Evolutionary conservation across 495 filamentous ascomycete species (phyloP).

Genomic region (Tuber aestivum): DNA sequence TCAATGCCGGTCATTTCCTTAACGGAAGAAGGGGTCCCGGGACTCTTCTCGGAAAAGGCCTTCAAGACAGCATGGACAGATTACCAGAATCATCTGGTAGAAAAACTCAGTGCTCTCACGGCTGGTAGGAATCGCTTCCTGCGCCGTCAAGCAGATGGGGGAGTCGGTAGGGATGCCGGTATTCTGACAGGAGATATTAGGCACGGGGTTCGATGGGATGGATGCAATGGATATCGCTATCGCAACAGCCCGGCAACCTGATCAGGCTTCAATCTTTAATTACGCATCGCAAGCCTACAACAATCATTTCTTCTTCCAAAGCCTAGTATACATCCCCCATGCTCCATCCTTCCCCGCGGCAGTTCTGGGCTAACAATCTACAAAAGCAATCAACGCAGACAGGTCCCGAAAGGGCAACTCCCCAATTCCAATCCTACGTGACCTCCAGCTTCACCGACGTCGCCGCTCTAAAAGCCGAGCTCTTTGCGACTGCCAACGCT

Average conservation of each 20-base stretch:
- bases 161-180: background rate
- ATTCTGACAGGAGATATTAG: slow-evolving; percentile 36
- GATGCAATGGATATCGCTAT: slow-evolving; percentile 63
- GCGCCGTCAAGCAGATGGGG: background rate
- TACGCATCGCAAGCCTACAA: slow-evolving; percentile 92
- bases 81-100: slow-evolving; percentile 67
- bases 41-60: slow-evolving; percentile 58
- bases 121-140: slow-evolving; percentile 54
- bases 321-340: slow-evolving; percentile 48
- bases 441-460: slow-evolving; percentile 65
- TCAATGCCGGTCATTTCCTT: slow-evolving; percentile 55
- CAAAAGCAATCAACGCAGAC: background rate
- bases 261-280: slow-evolving; percentile 78
- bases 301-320: slow-evolving; percentile 91
- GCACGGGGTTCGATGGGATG: slow-evolving; percentile 55
- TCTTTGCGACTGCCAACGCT: slow-evolving; percentile 71
- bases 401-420: slow-evolving; percentile 23
- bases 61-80: slow-evolving; percentile 74
- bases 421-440: slow-evolving; percentile 13
- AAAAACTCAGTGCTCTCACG: slow-evolving; percentile 67
- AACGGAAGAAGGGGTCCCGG: slow-evolving; percentile 57
- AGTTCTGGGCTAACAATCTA: background rate
- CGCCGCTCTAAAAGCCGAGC: slow-evolving; percentile 69
- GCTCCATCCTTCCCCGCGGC: background rate
- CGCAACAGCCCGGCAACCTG: slow-evolving; percentile 68